phyloP scores from a whole-genome alignment of 192 early-diverging fungal genomes.

The Linnemannia elongata region DNA sequence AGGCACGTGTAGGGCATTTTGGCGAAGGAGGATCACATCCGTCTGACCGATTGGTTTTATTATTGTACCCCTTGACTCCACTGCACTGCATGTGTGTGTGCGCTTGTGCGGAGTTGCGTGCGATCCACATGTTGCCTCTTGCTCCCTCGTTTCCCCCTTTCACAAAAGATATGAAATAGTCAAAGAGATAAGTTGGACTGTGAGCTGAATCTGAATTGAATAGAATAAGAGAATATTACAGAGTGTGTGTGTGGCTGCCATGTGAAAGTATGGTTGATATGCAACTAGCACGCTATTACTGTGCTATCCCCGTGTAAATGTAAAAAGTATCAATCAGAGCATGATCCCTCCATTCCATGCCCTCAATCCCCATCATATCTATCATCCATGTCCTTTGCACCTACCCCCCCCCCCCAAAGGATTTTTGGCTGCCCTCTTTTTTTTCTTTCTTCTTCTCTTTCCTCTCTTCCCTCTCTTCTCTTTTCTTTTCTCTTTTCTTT shows the following conservation, averaged over 20 bases:
- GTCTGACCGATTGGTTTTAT: too few species aligned
- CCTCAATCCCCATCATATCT: too few species aligned
- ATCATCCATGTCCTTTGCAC: too few species aligned
- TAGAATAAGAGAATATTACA: neutral
- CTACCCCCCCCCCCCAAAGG: neutral
- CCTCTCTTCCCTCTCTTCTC: neutral
- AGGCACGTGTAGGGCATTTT: neutral
- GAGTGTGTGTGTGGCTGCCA: neutral
- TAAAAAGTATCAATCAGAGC: neutral
- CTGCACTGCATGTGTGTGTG: neutral
- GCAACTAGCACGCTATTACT: neutral
- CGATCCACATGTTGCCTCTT: constrained; percentile 1
- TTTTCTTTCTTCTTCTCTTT: neutral
- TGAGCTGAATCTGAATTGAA: neutral
- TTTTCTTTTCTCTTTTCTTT: neutral
- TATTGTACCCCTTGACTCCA: too few species aligned
- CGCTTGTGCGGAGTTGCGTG: constrained; percentile 4
- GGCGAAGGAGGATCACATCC: neutral
- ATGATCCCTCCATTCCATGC: neutral
- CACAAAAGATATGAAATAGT: neutral
- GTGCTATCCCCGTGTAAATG: neutral
- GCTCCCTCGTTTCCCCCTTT: too few species aligned
- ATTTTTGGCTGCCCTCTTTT: neutral
- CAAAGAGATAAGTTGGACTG: neutral
- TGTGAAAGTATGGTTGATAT: neutral